phyloP scores from a whole-genome alignment of 495 filamentous ascomycete genomes.

The Penicillium riverlandense region DNA sequence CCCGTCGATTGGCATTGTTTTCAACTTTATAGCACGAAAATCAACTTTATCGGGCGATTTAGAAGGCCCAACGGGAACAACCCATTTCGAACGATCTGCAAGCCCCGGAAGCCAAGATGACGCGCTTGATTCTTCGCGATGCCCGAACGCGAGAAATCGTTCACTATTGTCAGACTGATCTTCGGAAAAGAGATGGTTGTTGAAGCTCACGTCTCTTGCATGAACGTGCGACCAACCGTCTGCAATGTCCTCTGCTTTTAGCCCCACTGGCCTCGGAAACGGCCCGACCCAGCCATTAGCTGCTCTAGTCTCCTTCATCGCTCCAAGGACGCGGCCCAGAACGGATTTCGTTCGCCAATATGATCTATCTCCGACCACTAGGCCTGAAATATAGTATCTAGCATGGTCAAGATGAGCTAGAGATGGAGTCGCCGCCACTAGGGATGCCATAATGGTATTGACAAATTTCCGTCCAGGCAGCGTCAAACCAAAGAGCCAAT shows the following conservation, averaged over 20 bases:
- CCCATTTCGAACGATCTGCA: conserved; percentile 1
- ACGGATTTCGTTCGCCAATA: conserved; percentile 4
- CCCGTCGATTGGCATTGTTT: too few relatives aligned
- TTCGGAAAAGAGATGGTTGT: not conserved
- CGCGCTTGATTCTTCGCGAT: not conserved
- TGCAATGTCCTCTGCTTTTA: not conserved
- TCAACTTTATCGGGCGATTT: conserved; percentile 1
- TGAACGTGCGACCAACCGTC: not conserved
- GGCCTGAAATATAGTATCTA: conserved; percentile 1
- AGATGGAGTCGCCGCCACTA: conserved; percentile 1
- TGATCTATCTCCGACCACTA: conserved; percentile 1
- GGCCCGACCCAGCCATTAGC: conserved; percentile 4
- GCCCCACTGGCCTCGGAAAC: not conserved
- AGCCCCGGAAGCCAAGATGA: not conserved
- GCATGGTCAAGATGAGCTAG: not conserved
- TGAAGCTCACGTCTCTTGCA: not conserved
- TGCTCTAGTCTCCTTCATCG: not conserved
- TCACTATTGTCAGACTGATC: not conserved
- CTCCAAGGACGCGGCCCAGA: conserved; percentile 3
- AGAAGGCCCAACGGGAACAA: not conserved
- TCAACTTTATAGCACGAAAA: not conserved
- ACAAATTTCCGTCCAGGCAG: conserved; percentile 1
- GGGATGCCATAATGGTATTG: conserved; percentile 1
- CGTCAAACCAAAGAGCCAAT: conserved; percentile 6
- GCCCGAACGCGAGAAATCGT: too few relatives aligned